Percentiles rank a stretch among this genome's conserved stretches.
Evolutionary conservation across 805 yeast genomes (phyloP).

Genomic region (Candida peoriensis): DNA sequence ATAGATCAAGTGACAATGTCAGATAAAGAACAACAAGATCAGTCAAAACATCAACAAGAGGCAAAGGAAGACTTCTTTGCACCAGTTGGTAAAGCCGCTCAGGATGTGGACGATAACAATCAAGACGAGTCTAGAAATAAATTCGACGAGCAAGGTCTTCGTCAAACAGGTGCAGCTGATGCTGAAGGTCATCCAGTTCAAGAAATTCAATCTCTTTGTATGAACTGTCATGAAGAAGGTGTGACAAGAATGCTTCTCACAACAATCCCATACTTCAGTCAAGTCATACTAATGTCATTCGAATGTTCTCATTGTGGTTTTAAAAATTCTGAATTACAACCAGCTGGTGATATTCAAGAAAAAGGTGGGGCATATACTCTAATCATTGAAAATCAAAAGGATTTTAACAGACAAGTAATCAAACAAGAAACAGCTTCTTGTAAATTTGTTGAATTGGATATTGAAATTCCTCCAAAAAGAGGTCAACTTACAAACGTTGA

Average conservation of each 20-base stretch:
- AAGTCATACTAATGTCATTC: constrained; percentile 89
- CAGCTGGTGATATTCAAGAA: constrained; percentile 90
- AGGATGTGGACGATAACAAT: constrained; percentile 38
- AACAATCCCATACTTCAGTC: constrained; percentile 85
- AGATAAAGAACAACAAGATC: constrained; percentile 2
- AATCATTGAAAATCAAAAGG: constrained; percentile 61
- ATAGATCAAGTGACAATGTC: too few relatives aligned
- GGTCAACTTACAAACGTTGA: constrained; percentile 93
- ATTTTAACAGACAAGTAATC: constrained; percentile 85
- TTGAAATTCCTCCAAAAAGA: constrained; percentile 92
- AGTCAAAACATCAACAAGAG: constrained; percentile 13
- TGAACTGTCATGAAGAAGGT: constrained; percentile 91
- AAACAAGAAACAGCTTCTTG: constrained; percentile 84
- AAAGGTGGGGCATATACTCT: constrained; percentile 75
- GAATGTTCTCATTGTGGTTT: constrained; percentile 93
- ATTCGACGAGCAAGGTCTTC: constrained; percentile 38
- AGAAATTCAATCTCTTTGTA: constrained; percentile 90
- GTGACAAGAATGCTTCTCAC: constrained; percentile 80
- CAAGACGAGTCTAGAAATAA: constrained; percentile 15
- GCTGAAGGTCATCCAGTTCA: constrained; percentile 92
- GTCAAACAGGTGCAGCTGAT: constrained; percentile 72
- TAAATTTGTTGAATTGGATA: constrained; percentile 76
- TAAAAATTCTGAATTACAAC: constrained; percentile 88
- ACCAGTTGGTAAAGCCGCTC: constrained; percentile 58
- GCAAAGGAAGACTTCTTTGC: constrained; percentile 42